Evolutionary conservation across 495 filamentous ascomycete species (phyloP), one percentile per base, ranked within the genome.

Genomic region (Cudoniella acicularis): DNA sequence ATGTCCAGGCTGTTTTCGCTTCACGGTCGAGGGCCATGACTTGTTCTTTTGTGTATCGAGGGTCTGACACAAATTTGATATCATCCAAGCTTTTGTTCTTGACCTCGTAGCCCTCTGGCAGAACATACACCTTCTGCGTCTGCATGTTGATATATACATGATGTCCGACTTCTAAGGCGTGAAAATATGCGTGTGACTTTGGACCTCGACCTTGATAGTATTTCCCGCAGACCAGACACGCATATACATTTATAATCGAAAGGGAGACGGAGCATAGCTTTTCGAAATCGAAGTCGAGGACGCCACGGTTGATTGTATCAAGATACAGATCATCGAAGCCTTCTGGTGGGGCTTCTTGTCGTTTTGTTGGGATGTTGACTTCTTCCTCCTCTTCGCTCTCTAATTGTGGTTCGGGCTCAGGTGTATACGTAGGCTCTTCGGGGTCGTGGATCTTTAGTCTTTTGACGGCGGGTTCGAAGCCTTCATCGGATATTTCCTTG

Each of bases 101-200:
- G 47, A 98, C 94, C 70, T 99, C 94, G 68, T 99, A 99, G 26
- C 95, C 93, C 70, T 99, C 94, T 1, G 94, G 94, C 49, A 99
- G 75, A 24, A 98, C 93, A 69, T 95, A 99, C 16, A 97, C 91
- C 70, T 88, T 94, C 72, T 96, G 92, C 20, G 88, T 92, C 61
- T 89, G 81, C 83, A 98, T 95, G 70, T 98, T 99, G 78, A 99
- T 89, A 72, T 89, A 98, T 47, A 97, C 93, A 76, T 99, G 95
- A 70, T 99, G 94, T 56, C 85, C 88, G 56, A 90, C 85, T 60
- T 99, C 95, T 23, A 99, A 85, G 56, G 94, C 91, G 75, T 99
- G 94, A 69, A 94, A 96, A 77, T 99, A 99, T 49, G 95, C 95
- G 71, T 96, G 87, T 48, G 91, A 95, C 63, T 96, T 96, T 11